These are phyloP conservation scores for Crithidia brevicula DNA, from an alignment of 208 protist genomes.

Conservation along the genomic window DNA sequence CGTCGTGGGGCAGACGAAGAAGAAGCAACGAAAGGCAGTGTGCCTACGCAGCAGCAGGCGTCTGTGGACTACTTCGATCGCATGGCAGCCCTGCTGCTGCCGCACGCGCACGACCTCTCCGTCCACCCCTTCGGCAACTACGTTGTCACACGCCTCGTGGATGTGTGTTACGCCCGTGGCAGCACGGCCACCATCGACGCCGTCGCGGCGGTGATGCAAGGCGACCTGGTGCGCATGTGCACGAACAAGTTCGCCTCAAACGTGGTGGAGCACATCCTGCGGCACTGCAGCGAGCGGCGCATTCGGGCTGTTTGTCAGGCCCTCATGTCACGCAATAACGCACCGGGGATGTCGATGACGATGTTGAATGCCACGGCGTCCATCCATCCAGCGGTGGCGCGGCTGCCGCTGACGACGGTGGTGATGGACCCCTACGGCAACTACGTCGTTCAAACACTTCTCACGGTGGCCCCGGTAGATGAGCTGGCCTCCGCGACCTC, in stretches of 20 bases:
- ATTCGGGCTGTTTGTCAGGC: slow-evolving; percentile 53
- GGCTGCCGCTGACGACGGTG: slow-evolving; percentile 61
- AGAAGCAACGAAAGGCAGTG: neutral
- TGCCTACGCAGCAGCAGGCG: slow-evolving; percentile 1
- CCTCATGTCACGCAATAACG: slow-evolving; percentile 39
- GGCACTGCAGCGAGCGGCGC: slow-evolving; percentile 45
- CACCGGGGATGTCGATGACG: neutral
- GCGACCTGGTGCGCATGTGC: slow-evolving; percentile 62
- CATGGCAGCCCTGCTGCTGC: slow-evolving; percentile 55
- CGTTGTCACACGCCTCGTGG: slow-evolving; percentile 95
- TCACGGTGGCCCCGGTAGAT: slow-evolving; percentile 77
- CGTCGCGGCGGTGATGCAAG: slow-evolving; percentile 38
- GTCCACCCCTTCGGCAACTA: slow-evolving; percentile 97
- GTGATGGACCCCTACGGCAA: slow-evolving; percentile 96
- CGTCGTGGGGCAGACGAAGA: too few relatives aligned
- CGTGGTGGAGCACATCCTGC: slow-evolving; percentile 96
- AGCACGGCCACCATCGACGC: slow-evolving; percentile 47
- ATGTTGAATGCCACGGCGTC: neutral
- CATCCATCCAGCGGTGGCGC: slow-evolving; percentile 7
- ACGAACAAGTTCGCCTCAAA: slow-evolving; percentile 97
- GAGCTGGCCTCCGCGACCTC: slow-evolving; percentile 38
- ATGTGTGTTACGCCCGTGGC: slow-evolving; percentile 56
- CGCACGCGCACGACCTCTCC: slow-evolving; percentile 77
- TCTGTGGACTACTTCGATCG: slow-evolving; percentile 35
- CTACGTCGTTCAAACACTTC: slow-evolving; percentile 97